Evolutionary conservation across 257 asterid genomes (phyloP), one percentile per base, ranked within the genome.

Genomic region (Pogostemon cablin): DNA sequence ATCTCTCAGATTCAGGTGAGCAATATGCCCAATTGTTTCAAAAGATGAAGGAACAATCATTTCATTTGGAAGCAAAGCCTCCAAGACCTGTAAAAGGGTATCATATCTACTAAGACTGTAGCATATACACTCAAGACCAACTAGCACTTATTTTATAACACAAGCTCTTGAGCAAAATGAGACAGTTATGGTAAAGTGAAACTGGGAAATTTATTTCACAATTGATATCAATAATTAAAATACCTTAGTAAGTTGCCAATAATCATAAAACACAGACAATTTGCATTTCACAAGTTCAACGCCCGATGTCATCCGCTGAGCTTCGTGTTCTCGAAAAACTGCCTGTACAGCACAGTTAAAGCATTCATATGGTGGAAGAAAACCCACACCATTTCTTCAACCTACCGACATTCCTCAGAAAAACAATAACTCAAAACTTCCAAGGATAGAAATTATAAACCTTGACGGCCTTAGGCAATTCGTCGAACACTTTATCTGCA

Each of bases 191-290:
- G 34, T 10, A 25, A 70, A 43, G 67, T 7, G 7, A 41, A 39
- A 54, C 49, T 4, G 42, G 39, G 47, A 20, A 56, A 35, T 44
- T 54, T 63, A 43, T 35, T 9, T 4, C 65, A 44, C 67, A 69
- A 67, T 39, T 38, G 54, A 62, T 64, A 69, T 49, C 15, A 59
- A 43, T 55, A 8, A 72, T 61, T 53, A 61, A 77, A 69, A 47
- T 89, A 95, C 99, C 99, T 95, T 98, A 52, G 84, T 82, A 82
- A 84, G 84, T 75, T 84, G 95, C 97, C 99, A 95, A 81, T 95
- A 95, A 71, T 77, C 84, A 71, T 95, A 95, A 69, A 91, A 85
- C 74, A 95, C 81, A 17, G 97, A 89, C 86, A 95, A 49, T 78
- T 78, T 88, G 97, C 99, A 95, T 73, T 83, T 91, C 77, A 91